Conservation (phyloP, 176 grass and related monocot species). For the Olyra latifolia region DNA sequence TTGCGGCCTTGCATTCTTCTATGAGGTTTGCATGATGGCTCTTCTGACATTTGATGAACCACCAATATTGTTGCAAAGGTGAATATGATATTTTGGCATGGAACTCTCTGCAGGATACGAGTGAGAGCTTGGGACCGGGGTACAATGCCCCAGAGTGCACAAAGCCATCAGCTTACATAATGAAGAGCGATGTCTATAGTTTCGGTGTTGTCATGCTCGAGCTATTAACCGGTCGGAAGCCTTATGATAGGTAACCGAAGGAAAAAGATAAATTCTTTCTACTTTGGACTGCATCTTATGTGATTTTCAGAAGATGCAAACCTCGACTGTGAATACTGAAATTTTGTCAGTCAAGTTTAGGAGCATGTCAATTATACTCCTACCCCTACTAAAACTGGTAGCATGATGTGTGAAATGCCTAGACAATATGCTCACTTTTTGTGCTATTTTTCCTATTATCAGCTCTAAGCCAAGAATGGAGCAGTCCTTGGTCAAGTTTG, state of each 20-base stretch:
- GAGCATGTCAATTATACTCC: background rate
- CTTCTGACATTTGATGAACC: background rate
- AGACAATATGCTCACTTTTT: background rate
- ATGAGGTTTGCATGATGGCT: conserved; percentile 56
- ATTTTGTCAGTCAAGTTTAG: background rate
- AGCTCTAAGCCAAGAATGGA: conserved; percentile 68
- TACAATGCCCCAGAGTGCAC: conserved; percentile 75
- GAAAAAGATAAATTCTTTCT: background rate
- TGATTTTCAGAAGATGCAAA: conserved; percentile 17
- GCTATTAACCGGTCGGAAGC: conserved; percentile 77
- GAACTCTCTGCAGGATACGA: conserved; percentile 57
- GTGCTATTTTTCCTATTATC: conserved; percentile 6
- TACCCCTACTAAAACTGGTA: background rate
- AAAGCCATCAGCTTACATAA: conserved; percentile 55
- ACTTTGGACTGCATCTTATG: conserved; percentile 4
- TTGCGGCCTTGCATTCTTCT: conserved; percentile 65
- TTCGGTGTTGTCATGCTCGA: conserved; percentile 87
- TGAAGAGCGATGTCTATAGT: conserved; percentile 89
- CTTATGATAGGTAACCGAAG: conserved; percentile 64
- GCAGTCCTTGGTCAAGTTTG: conserved; percentile 73
- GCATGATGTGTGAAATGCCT: background rate
- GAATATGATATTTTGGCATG: background rate
- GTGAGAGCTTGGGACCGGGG: conserved; percentile 70
- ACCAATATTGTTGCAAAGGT: background rate
- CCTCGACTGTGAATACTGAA: background rate